A percentile compares a stretch with the other conserved stretches of the same genome.
Conservation (phyloP, 164 flowering plant species). For the Amborella trichopoda region DNA sequence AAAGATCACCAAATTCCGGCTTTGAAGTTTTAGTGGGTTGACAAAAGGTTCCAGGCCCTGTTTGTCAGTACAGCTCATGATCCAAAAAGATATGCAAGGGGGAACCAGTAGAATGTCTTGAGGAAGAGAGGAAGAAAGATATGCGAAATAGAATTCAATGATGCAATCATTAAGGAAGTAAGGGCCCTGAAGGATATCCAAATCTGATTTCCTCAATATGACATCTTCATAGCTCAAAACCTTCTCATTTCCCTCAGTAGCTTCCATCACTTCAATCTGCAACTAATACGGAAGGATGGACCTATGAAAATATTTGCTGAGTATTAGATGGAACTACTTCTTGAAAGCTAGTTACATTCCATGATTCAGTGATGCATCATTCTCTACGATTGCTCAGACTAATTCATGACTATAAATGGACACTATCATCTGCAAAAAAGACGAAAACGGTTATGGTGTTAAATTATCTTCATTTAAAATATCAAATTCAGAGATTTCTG, state of each 20-base stretch:
- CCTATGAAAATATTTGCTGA: too few relatives aligned
- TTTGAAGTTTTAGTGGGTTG: conserved; percentile 51
- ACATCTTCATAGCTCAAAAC: conserved; percentile 81
- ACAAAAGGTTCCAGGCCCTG: conserved; percentile 36
- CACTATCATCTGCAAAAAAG: too few relatives aligned
- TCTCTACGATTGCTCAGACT: too few relatives aligned
- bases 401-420: too few relatives aligned
- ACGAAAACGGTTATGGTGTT: too few relatives aligned
- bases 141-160: conserved; percentile 76
- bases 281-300: too few relatives aligned
- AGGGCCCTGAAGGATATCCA: conserved; percentile 59
- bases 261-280: conserved; percentile 5
- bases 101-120: conserved; percentile 50
- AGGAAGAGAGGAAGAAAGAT: conserved; percentile 37
- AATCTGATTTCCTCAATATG: conserved; percentile 62
- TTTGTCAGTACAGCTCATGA: conserved; percentile 41
- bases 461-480: too few relatives aligned
- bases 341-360: too few relatives aligned
- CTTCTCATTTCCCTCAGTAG: conserved; percentile 34
- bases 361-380: too few relatives aligned
- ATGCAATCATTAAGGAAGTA: conserved; percentile 74
- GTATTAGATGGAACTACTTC: too few relatives aligned
- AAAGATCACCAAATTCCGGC: conserved; percentile 44
- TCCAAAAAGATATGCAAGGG: conserved; percentile 73
- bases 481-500: too few relatives aligned